phyloP scores from a whole-genome alignment of 768 basidiomycete genomes.

The Trametopsis cervina region DNA sequence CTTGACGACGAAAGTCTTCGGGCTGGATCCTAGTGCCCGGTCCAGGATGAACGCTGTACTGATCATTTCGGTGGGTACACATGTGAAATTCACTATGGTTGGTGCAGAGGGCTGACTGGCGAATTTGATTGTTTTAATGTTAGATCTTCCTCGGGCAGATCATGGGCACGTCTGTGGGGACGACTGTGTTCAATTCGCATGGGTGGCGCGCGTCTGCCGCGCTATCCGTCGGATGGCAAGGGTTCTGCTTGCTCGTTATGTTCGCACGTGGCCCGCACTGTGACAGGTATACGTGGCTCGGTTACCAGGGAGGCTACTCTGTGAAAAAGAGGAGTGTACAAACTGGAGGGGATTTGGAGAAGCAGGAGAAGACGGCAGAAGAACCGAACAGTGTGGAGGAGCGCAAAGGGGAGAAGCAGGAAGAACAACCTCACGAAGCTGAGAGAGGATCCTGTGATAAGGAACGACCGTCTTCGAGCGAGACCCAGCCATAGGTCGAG shows the following conservation, averaged over 20 bases:
- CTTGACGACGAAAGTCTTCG: slow-evolving; percentile 46
- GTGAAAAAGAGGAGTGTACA: slow-evolving; percentile 1
- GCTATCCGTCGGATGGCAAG: slow-evolving; percentile 53
- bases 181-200: slow-evolving; percentile 56
- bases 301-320: slow-evolving; percentile 48
- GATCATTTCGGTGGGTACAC: slow-evolving; percentile 59
- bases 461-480: no score
- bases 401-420: no score
- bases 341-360: neutral
- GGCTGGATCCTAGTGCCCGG: slow-evolving; percentile 6
- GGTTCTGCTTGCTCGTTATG: slow-evolving; percentile 48
- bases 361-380: neutral
- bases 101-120: no score
- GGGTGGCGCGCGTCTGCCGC: slow-evolving; percentile 68
- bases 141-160: slow-evolving; percentile 76
- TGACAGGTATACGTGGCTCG: slow-evolving; percentile 50
- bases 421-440: no score
- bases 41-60: slow-evolving; percentile 73
- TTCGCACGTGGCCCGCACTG: slow-evolving; percentile 64
- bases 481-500: no score
- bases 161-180: slow-evolving; percentile 72
- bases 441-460: no score
- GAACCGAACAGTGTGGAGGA: no score
- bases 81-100: no score
- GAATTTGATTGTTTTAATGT: no score